Evolutionary conservation across 169 alveolate species (phyloP), one percentile per base, ranked within the genome.

Genomic region (Plasmodium gonderi): DNA sequence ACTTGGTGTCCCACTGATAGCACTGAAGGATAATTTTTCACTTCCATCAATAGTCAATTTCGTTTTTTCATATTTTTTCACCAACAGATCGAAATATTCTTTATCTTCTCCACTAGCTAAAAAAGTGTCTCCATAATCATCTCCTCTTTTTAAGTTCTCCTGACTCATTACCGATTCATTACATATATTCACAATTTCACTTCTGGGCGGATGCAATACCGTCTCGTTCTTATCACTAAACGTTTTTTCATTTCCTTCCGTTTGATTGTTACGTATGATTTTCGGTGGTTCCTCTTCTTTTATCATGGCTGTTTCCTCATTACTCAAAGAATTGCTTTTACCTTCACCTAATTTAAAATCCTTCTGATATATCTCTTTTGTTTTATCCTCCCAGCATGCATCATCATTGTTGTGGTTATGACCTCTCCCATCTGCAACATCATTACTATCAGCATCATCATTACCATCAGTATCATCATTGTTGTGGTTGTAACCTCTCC

Each of bases 41-140:
- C 36, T 23, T 6, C 74, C 91, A 31, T 80, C 51, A 11, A 80
- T 8, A 14, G 40, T 6, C 64, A 82, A n/a, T 47, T 31, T 82
- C 31, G 91, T 82, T 51, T 82, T 31, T 44, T 82, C 91, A 82
- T 82, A 82, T 74, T 51, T 82, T 33, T 74, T 69, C 36, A 68
- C 54, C 60, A 82, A 40, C 23, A 82, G 60, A 20, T 82, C 76
- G 76, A 82, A 82, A 47, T 82, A 67, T 31, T 82, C 91, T 82
- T 69, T 82, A 12, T 69, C 91, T 31, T 69, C 91, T 60, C 76
- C 60, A 47, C 82, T 82, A 5, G 11, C n/a, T 45, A 49, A 29
- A 33, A 14, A 44, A 51, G 42, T 7, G 74, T 44, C 54, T 36
- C 72, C 49, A 3, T n/a, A 23, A 1, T 80, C 45, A 17, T 23